Base-by-base conservation (phyloP, 2,329 filamentous ascomycete species). In the Lecanicillium sp. region DNA sequence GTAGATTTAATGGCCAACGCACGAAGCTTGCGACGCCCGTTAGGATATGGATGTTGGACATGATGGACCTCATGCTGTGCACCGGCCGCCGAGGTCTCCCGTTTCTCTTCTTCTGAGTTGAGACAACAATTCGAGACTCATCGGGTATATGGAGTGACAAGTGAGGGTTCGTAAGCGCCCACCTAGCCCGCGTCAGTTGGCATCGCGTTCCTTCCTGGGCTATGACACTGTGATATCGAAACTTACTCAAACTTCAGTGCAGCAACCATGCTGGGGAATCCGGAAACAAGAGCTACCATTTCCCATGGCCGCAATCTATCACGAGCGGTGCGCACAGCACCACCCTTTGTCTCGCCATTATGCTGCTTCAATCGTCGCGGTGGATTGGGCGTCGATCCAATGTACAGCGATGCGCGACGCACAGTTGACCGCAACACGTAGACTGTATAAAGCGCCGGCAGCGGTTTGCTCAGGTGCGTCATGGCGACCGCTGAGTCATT, bases 201-300 rank as follows among this genome's bases (percentile, higher is more conserved):
- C 22, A 25, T 6, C n/a, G n/a, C n/a, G n/a, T n/a, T n/a, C n/a
- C n/a, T n/a, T n/a, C n/a, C n/a, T n/a, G n/a, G n/a, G n/a, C n/a
- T n/a, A n/a, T n/a, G n/a, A n/a, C n/a, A n/a, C n/a, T n/a, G n/a
- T n/a, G n/a, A n/a, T n/a, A 16, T 16, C 38, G 14, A n/a, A 68
- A 25, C 78, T 56, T 70, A 92, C 83, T 96, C 90, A 55, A 98
- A 96, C 54, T 96, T 90, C 46, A 98, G 64, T 1, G 92, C 92
- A 1, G 85, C 87, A 27, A 90, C 78, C 52, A 82, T 82, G 48
- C 84, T 90, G 0, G 85, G 87, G 48, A 98, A 98, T 0, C 90
- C 90, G 6, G 85, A 84, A 2, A 96, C 83, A 5, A 95, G 68
- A 29, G 78, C 80, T 3, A 85, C 75, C 83, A 95, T 94, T 55